These are phyloP conservation scores for Chalaropsis thielavioides DNA, from an alignment of 2,329 filamentous ascomycete genomes.

Conservation along the genomic window DNA sequence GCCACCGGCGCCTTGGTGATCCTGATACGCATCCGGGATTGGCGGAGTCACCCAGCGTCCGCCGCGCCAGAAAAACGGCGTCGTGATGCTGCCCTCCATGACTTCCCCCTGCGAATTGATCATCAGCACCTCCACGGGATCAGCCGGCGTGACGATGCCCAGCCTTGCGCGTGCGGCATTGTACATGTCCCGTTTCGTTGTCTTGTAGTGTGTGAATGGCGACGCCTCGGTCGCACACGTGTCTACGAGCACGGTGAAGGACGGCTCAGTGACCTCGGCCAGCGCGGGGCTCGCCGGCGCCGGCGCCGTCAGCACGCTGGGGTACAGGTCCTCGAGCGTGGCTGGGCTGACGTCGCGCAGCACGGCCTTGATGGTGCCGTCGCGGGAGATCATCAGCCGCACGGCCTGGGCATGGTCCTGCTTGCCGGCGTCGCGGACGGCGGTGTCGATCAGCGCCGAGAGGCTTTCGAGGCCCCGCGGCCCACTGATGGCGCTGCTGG, in stretches of 20 bases:
- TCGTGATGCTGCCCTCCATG: conserved; percentile 78
- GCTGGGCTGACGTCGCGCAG: conserved; percentile 27
- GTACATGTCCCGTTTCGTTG: conserved; percentile 59
- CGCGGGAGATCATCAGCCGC: conserved; percentile 38
- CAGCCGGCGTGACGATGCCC: conserved; percentile 30
- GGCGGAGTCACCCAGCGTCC: conserved; percentile 70
- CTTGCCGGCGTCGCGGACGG: background rate
- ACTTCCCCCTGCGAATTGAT: conserved; percentile 50
- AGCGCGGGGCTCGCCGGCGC: conserved; percentile 38
- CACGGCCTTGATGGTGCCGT: conserved; percentile 34
- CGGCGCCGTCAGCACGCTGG: background rate
- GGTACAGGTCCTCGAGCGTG: conserved; percentile 33
- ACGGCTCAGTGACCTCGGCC: conserved; percentile 22
- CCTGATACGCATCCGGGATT: conserved; percentile 30
- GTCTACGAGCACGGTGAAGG: conserved; percentile 35
- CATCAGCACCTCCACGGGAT: conserved; percentile 57
- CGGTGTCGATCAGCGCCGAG: conserved; percentile 25
- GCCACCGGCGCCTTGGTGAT: conserved; percentile 47
- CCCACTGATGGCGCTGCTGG: conserved; percentile 32
- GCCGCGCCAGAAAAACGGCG: conserved; percentile 62
- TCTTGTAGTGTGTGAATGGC: conserved; percentile 76
- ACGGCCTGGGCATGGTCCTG: conserved; percentile 25
- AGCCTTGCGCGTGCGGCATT: conserved; percentile 50
- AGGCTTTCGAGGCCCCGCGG: conserved; percentile 32
- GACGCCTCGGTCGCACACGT: conserved; percentile 29